Evolutionary conservation across 139 green algal species (phyloP), one percentile per base, ranked within the genome.

Genomic region (Axilococcus clingmanii): DNA sequence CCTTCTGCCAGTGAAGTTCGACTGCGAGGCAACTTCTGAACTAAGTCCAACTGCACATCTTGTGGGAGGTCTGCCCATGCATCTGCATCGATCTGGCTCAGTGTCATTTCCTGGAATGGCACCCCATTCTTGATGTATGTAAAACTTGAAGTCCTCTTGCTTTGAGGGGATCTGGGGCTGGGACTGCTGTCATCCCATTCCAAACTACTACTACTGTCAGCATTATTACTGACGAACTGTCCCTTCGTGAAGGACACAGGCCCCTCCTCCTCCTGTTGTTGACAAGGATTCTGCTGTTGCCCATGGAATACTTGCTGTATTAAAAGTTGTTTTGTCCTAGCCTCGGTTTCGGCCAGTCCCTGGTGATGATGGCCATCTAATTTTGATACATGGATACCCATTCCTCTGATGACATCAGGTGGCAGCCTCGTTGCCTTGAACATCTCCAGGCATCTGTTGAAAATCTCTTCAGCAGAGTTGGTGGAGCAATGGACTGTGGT

Each of bases 321-420:
- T 23, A 43, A n/a, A 43, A n/a, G 36, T n/a, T 43, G 19, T 43
- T 17, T 43, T 43, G 36, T 17, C 19, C 36, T 43, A 0, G 12
- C 36, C 19, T 3, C 7, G 15, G 19, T 17, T 43, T 43, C 36
- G 20, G 36, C 0, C 12, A 24, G 15, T 6, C 36, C 9, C 36
- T 43, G 36, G 17, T 43, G 19, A 17, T 43, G 17, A 17, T 24
- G 17, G 7, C 20, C 12, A 17, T 51, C 44, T 23, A 51, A 35
- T 35, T 43, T 61, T 19, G 57, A 55, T 48, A 24, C 19, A 42
- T 61, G 53, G n/a, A 95, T 73, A 35, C 87, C 85, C 24, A 93
- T 43, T 22, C 87, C 87, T 3, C 82, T 64, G 42, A 95, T 77
- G 29, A 91, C 66, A 2, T 71, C 53, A 0, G 62, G 34, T 0